Base-by-base conservation (phyloP, 75 land plant genomes). In the Chamaecyparis obtusa region DNA sequence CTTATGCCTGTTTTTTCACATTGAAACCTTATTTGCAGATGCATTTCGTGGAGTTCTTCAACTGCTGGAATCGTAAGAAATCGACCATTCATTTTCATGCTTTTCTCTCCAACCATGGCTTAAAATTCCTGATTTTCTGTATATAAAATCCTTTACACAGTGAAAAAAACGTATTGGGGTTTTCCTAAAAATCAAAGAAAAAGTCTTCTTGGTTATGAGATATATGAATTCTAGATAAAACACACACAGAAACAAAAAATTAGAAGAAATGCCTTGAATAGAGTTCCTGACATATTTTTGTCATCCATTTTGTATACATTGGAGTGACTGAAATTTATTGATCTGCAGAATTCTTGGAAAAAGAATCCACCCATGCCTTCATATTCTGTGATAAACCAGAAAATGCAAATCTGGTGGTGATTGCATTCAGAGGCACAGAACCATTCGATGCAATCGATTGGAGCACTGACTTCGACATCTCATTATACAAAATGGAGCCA, bases 401-500 rank as follows among this genome's bases (percentile, higher is more conserved):
- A 0, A 93, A 93, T 51, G 92, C 90, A 1, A 87, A 89, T 21
- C 51, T 93, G 19, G 87, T 95, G 17, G 92, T 96, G 5, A 88
- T 98, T 13, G 89, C 95, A 5, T 98, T 95, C 87, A 85, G 95
- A 55, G 99, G 99, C 84, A 98, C 99, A 6, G 89, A 89, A 56
- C 94, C 97, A 3, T 98, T 98, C 88, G 85, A 92, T 82, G 95
- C 98, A 14, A 81, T 77, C n/a, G 94, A 79, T 30, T 96, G 98
- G 99, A 72, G 90, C 74, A 90, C 94, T 3, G 98, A 98, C 85
- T 2, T 94, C 8, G 97, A 96, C 87, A 85, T 94, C 88, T 96
- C 98, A 3, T 96, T 95, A 92, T 87, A 89, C 85, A 84, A 90
- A 84, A 37, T 91, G 48, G 83, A 80, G 16, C 57, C 49, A 1